Evolutionary conservation across 1,284 basidiomycete species (phyloP).

Genomic region (Trametes versicolor): DNA sequence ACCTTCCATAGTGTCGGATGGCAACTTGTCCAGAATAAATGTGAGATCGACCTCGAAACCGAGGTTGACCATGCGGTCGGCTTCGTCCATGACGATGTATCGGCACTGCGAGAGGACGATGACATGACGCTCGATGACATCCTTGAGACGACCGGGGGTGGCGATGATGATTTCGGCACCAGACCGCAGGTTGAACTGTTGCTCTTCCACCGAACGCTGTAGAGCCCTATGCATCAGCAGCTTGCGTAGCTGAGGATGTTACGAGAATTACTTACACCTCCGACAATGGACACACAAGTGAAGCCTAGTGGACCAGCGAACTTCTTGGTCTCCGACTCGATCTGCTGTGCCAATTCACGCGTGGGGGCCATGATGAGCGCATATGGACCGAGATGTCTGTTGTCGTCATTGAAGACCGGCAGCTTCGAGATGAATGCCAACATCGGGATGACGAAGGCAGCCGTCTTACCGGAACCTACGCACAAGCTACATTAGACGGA

Average conservation of each 20-base stretch:
- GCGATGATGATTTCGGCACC: slow-evolving; percentile 99
- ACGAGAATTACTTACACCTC: slow-evolving; percentile 73
- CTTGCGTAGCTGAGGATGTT: background rate
- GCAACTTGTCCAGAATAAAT: slow-evolving; percentile 95
- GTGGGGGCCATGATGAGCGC: slow-evolving; percentile 95
- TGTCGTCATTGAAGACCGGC: slow-evolving; percentile 89
- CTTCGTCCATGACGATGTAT: slow-evolving; percentile 99
- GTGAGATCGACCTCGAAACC: slow-evolving; percentile 96
- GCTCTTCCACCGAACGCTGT: slow-evolving; percentile 91
- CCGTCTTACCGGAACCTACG: slow-evolving; percentile 96
- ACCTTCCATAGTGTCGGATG: slow-evolving; percentile 86
- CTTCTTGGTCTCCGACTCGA: slow-evolving; percentile 91
- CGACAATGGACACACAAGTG: slow-evolving; percentile 96
- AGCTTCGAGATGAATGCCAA: slow-evolving; percentile 91
- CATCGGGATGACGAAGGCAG: slow-evolving; percentile 99
- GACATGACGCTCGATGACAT: slow-evolving; percentile 96
- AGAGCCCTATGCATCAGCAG: slow-evolving; percentile 28
- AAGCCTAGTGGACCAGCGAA: slow-evolving; percentile 91
- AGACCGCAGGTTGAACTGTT: slow-evolving; percentile 94
- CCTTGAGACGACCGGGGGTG: slow-evolving; percentile 97
- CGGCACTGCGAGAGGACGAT: slow-evolving; percentile 96
- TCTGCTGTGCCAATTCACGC: slow-evolving; percentile 97
- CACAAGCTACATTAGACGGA: background rate
- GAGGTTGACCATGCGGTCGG: slow-evolving; percentile 98
- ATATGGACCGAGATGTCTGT: slow-evolving; percentile 92